Evolutionary conservation across 495 filamentous ascomycete species (phyloP).

Genomic region (Penicillium cataractarum): DNA sequence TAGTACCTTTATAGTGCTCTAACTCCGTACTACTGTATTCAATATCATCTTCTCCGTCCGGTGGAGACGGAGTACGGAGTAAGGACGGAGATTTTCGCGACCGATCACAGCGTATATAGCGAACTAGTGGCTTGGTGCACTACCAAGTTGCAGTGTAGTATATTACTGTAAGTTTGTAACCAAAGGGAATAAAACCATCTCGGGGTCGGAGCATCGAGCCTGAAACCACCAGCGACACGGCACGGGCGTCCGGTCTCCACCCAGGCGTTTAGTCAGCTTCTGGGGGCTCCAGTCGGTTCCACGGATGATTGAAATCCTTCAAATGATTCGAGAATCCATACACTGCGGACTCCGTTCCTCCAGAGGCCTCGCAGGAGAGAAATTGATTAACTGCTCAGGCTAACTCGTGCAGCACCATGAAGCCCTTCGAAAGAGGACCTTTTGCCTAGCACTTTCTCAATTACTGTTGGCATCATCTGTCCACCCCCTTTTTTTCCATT

Average conservation of each 20-base stretch:
- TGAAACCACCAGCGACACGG: slow-evolving; percentile 34
- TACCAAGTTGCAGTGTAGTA: background rate
- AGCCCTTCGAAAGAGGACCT: background rate
- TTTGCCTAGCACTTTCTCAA: background rate
- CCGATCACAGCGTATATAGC: background rate
- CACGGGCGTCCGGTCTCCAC: slow-evolving; percentile 30
- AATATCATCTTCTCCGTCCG: background rate
- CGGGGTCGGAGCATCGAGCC: slow-evolving; percentile 25
- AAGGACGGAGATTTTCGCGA: background rate
- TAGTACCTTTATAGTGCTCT: background rate
- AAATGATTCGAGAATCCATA: background rate
- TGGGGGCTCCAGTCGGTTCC: slow-evolving; percentile 2
- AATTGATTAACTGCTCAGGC: background rate
- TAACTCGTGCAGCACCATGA: background rate
- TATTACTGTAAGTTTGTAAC: background rate
- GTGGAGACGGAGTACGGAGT: background rate
- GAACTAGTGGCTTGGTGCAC: background rate
- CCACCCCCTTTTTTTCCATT: slow-evolving; percentile 14
- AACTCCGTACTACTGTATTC: slow-evolving; percentile 4
- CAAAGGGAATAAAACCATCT: background rate
- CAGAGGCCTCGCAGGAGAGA: background rate
- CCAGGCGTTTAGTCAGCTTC: slow-evolving; percentile 15
- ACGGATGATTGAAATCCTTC: background rate
- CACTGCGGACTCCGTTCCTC: too few species aligned
- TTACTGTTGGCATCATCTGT: background rate